Evolutionary conservation across 2,329 filamentous ascomycete species (phyloP).

Genomic region (Scedosporium minutisporum): DNA sequence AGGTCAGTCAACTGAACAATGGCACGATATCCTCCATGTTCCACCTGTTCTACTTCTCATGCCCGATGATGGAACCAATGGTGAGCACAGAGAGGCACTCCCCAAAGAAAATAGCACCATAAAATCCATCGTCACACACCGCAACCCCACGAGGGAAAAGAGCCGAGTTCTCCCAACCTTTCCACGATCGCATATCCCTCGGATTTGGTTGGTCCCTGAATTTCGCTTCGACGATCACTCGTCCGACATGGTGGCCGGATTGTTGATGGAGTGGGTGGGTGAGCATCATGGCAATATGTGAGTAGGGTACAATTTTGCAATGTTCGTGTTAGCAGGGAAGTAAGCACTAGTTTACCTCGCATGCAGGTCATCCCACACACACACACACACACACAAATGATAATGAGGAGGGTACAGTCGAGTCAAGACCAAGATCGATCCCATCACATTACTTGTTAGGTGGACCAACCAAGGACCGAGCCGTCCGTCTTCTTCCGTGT

Average conservation of each 20-base stretch:
- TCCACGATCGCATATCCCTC: not conserved
- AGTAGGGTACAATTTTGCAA: not conserved
- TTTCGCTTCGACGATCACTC: not conserved
- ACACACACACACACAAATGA: not conserved
- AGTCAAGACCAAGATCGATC: not conserved
- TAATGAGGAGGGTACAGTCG: not conserved
- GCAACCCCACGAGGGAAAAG: not conserved
- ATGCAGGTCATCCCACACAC: slow-evolving; percentile 1
- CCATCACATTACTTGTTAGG: not conserved
- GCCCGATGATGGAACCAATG: not conserved
- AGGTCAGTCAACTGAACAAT: not conserved
- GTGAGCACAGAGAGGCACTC: not conserved
- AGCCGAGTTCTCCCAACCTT: not conserved
- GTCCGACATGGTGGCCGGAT: not conserved
- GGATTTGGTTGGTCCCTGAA: not conserved
- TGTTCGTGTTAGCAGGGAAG: not conserved
- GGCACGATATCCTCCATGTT: not conserved
- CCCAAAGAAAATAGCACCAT: not conserved
- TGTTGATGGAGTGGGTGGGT: not conserved
- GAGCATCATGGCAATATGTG: not conserved
- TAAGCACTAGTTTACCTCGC: not conserved
- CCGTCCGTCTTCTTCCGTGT: not conserved
- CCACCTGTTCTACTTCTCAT: not conserved
- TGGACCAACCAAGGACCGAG: not conserved
- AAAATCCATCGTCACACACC: not conserved